Percentiles rank a stretch among this genome's conserved stretches.
Conservation (phyloP, 73 alveolate genomes). For the Paramecium pentaurelia region DNA sequence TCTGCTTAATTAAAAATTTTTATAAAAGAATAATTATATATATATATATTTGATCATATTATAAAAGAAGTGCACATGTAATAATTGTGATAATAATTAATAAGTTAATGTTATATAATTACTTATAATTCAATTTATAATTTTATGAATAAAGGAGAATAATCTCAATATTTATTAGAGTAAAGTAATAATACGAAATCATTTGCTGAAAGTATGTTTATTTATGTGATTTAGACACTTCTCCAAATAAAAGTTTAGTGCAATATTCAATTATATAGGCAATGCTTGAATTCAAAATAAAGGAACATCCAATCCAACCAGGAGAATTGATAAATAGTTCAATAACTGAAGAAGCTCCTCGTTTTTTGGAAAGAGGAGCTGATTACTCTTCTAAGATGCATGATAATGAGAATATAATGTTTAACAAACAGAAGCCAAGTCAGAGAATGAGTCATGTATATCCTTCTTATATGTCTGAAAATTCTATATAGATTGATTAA, state of each 20-base stretch:
- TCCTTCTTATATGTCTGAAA: background rate
- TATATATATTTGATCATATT: background rate
- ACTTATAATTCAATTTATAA: background rate
- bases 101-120: background rate
- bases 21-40: background rate
- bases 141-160: background rate
- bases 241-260: background rate
- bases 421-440: background rate
- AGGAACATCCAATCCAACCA: background rate
- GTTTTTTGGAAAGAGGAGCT: background rate
- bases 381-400: background rate
- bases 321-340: background rate
- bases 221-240: background rate
- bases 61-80: background rate
- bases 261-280: background rate
- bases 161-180: background rate
- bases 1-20: background rate
- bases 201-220: background rate
- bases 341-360: background rate
- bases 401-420: background rate
- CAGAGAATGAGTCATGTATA: constrained; percentile 11
- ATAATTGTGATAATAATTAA: background rate
- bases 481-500: background rate
- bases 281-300: background rate
- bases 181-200: background rate